Evolutionary conservation across 2,329 filamentous ascomycete species (phyloP).

Genomic region (Orbilia oligospora): DNA sequence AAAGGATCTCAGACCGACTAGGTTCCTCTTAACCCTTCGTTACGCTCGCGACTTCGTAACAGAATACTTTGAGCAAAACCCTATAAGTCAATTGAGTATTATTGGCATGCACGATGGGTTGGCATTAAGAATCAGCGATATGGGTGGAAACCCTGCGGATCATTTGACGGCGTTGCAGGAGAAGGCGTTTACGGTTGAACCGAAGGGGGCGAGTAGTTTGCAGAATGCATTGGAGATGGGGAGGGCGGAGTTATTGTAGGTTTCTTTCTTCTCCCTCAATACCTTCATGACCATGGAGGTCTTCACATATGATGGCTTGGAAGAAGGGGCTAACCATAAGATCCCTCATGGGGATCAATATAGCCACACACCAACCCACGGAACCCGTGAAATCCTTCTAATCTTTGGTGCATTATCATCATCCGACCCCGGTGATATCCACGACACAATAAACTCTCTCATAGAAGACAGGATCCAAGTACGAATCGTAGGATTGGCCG

Average conservation of each 20-base stretch:
- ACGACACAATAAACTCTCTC: conserved; percentile 85
- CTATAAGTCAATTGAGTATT: conserved; percentile 93
- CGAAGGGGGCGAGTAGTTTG: conserved; percentile 82
- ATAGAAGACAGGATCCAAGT: conserved; percentile 88
- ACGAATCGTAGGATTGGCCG: conserved; percentile 88
- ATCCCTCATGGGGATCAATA: not conserved
- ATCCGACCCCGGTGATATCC: conserved; percentile 94
- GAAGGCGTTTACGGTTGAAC: conserved; percentile 76
- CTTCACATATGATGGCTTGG: not conserved
- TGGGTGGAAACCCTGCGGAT: conserved; percentile 90
- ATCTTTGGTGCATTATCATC: conserved; percentile 92
- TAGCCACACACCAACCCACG: conserved; percentile 90
- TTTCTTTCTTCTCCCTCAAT: conserved; percentile 35
- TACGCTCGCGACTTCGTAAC: conserved; percentile 89
- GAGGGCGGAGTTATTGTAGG: conserved; percentile 86
- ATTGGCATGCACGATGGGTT: conserved; percentile 94
- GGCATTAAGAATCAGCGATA: conserved; percentile 85
- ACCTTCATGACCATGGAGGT: not conserved
- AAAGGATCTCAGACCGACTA: conserved; percentile 91
- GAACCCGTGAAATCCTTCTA: conserved; percentile 91
- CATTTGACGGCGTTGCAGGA: conserved; percentile 82
- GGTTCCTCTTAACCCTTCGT: conserved; percentile 84
- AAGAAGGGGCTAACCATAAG: not conserved
- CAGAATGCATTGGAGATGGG: conserved; percentile 98
- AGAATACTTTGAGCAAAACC: conserved; percentile 98